A percentile compares a stretch with the other conserved stretches of the same genome.
Conservation (phyloP, 2,329 filamentous ascomycete genomes). For the Talaromyces sp. region DNA sequence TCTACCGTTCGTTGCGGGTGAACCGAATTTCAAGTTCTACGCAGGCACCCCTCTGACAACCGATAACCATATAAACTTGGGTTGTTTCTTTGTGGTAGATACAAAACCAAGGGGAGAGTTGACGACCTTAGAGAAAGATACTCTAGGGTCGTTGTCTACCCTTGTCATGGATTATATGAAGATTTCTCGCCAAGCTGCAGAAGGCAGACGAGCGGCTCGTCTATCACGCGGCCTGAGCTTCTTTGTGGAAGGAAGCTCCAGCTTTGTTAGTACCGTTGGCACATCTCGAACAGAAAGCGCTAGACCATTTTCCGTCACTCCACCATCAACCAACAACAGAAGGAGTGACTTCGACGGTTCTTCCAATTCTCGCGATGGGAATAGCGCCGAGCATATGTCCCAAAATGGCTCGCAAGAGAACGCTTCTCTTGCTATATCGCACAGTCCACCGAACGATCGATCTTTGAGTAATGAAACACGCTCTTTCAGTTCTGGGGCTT, state of each 20-base stretch:
- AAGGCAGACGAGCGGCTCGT: slow-evolving; percentile 58
- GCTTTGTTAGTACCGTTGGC: slow-evolving; percentile 36
- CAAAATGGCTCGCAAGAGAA: slow-evolving; percentile 2
- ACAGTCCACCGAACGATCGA: slow-evolving; percentile 21
- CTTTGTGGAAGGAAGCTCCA: slow-evolving; percentile 57
- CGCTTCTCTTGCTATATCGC: slow-evolving; percentile 18
- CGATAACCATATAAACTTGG: slow-evolving; percentile 60
- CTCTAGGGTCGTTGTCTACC: slow-evolving; percentile 59
- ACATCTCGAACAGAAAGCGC: slow-evolving; percentile 27
- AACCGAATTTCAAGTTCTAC: slow-evolving; percentile 52
- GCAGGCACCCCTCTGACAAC: slow-evolving; percentile 65
- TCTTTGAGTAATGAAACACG: slow-evolving; percentile 32
- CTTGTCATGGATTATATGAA: slow-evolving; percentile 65
- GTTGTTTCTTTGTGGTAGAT: slow-evolving; percentile 63
- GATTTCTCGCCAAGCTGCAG: slow-evolving; percentile 53
- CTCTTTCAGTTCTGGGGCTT: slow-evolving; percentile 28
- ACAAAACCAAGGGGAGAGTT: slow-evolving; percentile 57
- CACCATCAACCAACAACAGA: slow-evolving; percentile 25
- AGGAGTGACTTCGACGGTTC: slow-evolving; percentile 27
- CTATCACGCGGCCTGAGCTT: slow-evolving; percentile 57
- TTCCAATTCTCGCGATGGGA: slow-evolving; percentile 11
- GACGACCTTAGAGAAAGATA: slow-evolving; percentile 42
- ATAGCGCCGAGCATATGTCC: slow-evolving; percentile 22
- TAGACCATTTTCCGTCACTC: slow-evolving; percentile 19
- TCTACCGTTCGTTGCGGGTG: slow-evolving; percentile 37